Evolutionary conservation across 176 grass and related monocot genomes (phyloP).

Genomic region (Cenchrus purpureus): DNA sequence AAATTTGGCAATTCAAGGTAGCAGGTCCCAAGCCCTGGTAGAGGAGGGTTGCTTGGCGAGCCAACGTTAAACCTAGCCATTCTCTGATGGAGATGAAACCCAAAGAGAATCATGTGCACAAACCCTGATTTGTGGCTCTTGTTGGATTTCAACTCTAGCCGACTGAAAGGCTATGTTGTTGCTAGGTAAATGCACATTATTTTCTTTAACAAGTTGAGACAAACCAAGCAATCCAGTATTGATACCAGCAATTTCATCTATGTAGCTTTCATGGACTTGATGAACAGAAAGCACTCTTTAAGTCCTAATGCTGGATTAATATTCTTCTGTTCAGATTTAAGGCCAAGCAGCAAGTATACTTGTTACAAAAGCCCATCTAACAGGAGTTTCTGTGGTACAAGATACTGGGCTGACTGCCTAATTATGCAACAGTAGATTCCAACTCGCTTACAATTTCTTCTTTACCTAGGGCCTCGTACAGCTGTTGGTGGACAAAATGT

Average conservation of each 20-base stretch:
- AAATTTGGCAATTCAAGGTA: background rate
- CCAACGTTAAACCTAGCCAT: too few species aligned
- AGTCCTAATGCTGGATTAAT: background rate
- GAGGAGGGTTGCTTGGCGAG: too few species aligned
- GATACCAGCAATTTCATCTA: background rate
- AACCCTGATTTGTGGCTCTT: too few species aligned
- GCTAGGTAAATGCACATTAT: background rate
- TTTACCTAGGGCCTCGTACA: background rate
- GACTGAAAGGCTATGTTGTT: too few species aligned
- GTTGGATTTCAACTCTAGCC: too few species aligned
- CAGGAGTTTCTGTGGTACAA: background rate
- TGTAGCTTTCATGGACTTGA: background rate
- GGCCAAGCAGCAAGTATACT: background rate
- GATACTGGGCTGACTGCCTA: background rate
- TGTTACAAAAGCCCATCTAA: slow-evolving; percentile 11
- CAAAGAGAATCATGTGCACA: too few species aligned
- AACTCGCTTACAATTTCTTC: slow-evolving; percentile 23
- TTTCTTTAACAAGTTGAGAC: slow-evolving; percentile 7
- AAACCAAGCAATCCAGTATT: slow-evolving; percentile 5
- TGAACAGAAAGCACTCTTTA: background rate
- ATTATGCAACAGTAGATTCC: background rate
- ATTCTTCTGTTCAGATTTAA: background rate
- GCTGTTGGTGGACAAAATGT: background rate
- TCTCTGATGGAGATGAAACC: too few species aligned
- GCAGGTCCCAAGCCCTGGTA: too few species aligned